phyloP scores from a whole-genome alignment of 345 rosid genomes.

The Cardamine resedifolia region DNA sequence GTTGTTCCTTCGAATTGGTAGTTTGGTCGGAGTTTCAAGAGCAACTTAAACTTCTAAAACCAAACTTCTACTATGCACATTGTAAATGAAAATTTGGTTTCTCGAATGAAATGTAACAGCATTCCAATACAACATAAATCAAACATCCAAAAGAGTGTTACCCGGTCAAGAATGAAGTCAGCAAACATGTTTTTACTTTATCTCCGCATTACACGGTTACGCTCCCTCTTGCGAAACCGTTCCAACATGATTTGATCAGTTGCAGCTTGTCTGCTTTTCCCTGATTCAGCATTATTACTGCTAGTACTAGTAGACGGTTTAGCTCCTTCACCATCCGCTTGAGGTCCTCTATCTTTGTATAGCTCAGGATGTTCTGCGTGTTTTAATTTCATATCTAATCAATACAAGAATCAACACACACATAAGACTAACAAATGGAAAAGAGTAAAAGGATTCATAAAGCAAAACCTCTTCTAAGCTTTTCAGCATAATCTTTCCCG shows the following conservation, averaged over 20 bases:
- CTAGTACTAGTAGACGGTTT: constrained; percentile 46
- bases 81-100: constrained; percentile 23
- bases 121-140: constrained; percentile 17
- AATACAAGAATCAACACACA: not conserved
- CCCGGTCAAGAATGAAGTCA: not conserved
- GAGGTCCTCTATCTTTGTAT: constrained; percentile 65
- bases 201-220: constrained; percentile 91
- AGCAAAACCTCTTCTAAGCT: constrained; percentile 78
- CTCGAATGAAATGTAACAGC: constrained; percentile 18
- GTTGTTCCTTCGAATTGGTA: constrained; percentile 57
- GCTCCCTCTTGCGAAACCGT: constrained; percentile 93
- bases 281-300: constrained; percentile 44
- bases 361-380: constrained; percentile 90
- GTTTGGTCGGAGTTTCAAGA: constrained; percentile 67
- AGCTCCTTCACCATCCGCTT: constrained; percentile 54
- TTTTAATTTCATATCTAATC: not conserved
- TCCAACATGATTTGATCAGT: constrained; percentile 90
- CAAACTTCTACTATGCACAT: not conserved
- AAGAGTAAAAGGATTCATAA: not conserved
- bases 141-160: constrained; percentile 14
- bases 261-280: constrained; percentile 88
- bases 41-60: constrained; percentile 50
- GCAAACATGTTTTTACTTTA: constrained; percentile 21
- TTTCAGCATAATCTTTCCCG: constrained; percentile 90
- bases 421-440: not conserved